A percentile compares a stretch with the other conserved stretches of the same genome.
Evolutionary conservation across 2,329 filamentous ascomycete species (phyloP).

Genomic region (Xylariaceae sp.): DNA sequence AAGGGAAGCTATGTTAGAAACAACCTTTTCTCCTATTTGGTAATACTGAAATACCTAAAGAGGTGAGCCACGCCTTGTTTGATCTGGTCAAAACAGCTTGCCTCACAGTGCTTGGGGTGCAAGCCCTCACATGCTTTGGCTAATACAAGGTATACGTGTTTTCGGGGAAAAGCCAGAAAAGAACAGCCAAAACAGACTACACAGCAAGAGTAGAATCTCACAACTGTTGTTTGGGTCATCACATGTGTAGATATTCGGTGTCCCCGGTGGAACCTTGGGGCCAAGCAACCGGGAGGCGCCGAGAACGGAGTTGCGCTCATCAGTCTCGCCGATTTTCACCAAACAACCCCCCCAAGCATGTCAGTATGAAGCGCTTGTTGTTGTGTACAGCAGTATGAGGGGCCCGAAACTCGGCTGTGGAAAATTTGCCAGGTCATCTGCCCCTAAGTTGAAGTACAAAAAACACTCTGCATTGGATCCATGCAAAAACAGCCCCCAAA

Average conservation of each 20-base stretch:
- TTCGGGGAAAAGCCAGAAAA: background rate
- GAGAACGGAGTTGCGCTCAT: conserved; percentile 11
- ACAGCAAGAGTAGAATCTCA: background rate
- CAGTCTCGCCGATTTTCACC: conserved; percentile 1
- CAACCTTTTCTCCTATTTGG: too few relatives aligned
- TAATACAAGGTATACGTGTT: background rate
- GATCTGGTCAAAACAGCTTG: too few relatives aligned
- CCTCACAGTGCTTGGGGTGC: too few relatives aligned
- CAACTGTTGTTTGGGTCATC: conserved; percentile 2
- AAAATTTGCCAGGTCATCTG: conserved; percentile 8
- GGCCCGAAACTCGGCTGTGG: conserved; percentile 8
- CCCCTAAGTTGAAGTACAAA: background rate
- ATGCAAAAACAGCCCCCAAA: too few relatives aligned
- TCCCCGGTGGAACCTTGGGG: conserved; percentile 2
- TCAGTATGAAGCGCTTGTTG: conserved; percentile 11
- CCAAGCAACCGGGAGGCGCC: conserved; percentile 5
- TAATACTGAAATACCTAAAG: too few relatives aligned
- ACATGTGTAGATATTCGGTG: conserved; percentile 5
- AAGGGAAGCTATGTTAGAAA: too few relatives aligned
- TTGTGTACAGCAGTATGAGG: too few relatives aligned
- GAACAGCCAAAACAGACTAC: background rate
- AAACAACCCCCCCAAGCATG: background rate
- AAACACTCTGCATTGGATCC: too few relatives aligned
- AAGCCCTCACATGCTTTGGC: too few relatives aligned
- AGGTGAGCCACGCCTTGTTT: too few relatives aligned